Evolutionary conservation across 306 rosid species (phyloP).

Genomic region (cucumber (Cucumis sativus)): Cucumber_9930_V3 NC_026656.2:4808001-4808500

Average conservation of each 20-base stretch:
- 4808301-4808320: constrained; percentile 59
- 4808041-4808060: constrained; percentile 19
- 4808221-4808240: constrained; percentile 45
- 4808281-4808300: constrained; percentile 47
- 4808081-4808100: constrained; percentile 15
- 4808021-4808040: neutral
- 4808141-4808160: constrained; percentile 58
- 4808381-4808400: neutral
- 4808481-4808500: neutral
- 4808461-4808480: neutral
- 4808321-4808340: neutral
- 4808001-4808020: constrained; percentile 22
- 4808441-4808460: constrained; percentile 7
- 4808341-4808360: neutral
- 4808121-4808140: constrained; percentile 20
- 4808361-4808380: neutral
- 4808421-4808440: neutral
- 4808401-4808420: neutral
- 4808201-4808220: constrained; percentile 37
- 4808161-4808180: constrained; percentile 74
- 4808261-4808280: constrained; percentile 39
- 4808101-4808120: constrained; percentile 24
- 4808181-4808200: constrained; percentile 41
- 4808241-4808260: constrained; percentile 27
- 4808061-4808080: constrained; percentile 29